A percentile compares a stretch with the other conserved stretches of the same genome.
Evolutionary conservation across 768 basidiomycete genomes (phyloP).

Genomic region (Jaapia argillacea): DNA sequence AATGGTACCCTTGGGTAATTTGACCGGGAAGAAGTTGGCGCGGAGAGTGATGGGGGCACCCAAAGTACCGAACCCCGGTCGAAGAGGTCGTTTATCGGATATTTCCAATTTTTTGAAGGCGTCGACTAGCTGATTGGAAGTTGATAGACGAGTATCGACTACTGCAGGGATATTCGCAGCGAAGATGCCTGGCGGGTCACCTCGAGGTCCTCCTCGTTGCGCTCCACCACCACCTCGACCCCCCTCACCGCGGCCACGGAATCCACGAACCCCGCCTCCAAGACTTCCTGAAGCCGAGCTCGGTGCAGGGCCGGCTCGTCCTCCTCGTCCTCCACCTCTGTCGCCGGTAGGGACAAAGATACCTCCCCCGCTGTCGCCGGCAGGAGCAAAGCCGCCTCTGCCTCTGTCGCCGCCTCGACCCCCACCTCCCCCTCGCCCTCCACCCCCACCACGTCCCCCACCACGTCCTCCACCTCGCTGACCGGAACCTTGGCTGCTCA

Average conservation of each 20-base stretch:
- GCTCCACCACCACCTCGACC: slow-evolving; percentile 8
- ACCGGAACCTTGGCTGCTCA: background rate
- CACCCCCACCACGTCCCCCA: background rate
- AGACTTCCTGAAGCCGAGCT: too few relatives aligned
- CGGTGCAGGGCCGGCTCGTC: too few relatives aligned
- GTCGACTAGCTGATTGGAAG: slow-evolving; percentile 16
- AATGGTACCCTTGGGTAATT: slow-evolving; percentile 32
- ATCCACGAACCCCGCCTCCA: too few relatives aligned
- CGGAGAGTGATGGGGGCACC: slow-evolving; percentile 41
- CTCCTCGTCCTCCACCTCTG: slow-evolving; percentile 5
- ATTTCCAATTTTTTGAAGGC: slow-evolving; percentile 20
- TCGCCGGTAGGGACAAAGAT: background rate
- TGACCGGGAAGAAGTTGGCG: slow-evolving; percentile 54
- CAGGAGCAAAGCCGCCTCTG: slow-evolving; percentile 5
- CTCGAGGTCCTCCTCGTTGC: slow-evolving; percentile 6
- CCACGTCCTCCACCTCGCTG: background rate
- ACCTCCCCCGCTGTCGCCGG: background rate
- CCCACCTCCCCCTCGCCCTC: slow-evolving; percentile 5
- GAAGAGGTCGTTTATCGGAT: slow-evolving; percentile 27
- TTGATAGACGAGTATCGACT: slow-evolving; percentile 5
- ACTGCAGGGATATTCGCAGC: slow-evolving; percentile 4
- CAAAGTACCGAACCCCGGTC: slow-evolving; percentile 46
- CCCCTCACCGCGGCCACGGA: slow-evolving; percentile 3
- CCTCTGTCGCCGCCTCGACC: slow-evolving; percentile 8
- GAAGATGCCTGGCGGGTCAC: slow-evolving; percentile 10